A percentile compares a stretch with the other conserved stretches of the same genome.
Conservation (phyloP, 2,329 filamentous ascomycete species). For the Colletotrichum eremochloae region DNA sequence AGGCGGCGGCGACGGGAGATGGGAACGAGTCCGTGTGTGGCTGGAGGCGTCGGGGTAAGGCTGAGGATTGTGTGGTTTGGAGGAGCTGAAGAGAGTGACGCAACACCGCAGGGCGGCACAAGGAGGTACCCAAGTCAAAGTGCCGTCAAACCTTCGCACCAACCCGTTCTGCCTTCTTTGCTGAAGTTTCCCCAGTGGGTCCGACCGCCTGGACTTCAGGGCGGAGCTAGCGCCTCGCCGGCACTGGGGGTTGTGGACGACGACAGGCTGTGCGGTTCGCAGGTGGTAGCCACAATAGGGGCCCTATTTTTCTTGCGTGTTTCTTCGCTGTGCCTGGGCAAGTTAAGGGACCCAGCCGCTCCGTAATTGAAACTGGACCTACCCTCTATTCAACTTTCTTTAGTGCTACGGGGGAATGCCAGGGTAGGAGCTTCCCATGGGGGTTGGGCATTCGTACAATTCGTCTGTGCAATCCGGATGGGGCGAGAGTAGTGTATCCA, state of each 20-base stretch:
- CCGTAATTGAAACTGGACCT: conserved; percentile 36
- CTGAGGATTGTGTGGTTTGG: conserved; percentile 11
- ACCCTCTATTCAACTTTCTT: conserved; percentile 17
- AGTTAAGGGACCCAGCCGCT: conserved; percentile 30
- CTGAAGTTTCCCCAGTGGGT: conserved; percentile 25
- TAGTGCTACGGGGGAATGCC: conserved; percentile 5
- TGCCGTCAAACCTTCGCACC: background rate
- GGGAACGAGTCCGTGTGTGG: conserved; percentile 1
- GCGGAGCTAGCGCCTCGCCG: conserved; percentile 22
- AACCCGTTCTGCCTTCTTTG: background rate
- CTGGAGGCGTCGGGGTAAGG: conserved; percentile 4
- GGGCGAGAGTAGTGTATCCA: conserved; percentile 34
- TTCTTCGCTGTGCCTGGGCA: conserved; percentile 6
- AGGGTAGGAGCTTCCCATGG: conserved; percentile 10
- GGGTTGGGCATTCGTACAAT: conserved; percentile 5
- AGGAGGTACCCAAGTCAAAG: background rate
- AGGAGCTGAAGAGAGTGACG: conserved; percentile 24
- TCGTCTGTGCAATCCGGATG: conserved; percentile 30
- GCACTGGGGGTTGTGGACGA: conserved; percentile 7
- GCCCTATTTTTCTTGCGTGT: conserved; percentile 9
- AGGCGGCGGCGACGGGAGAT: background rate
- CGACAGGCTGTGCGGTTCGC: conserved; percentile 17
- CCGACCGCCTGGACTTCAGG: conserved; percentile 4
- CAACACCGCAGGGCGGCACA: conserved; percentile 18
- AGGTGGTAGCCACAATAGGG: conserved; percentile 40